Evolutionary conservation across 192 early-diverging fungal species (phyloP), one percentile per base, ranked within the genome.

Genomic region (Jimgerdemannia lactiflua): DNA sequence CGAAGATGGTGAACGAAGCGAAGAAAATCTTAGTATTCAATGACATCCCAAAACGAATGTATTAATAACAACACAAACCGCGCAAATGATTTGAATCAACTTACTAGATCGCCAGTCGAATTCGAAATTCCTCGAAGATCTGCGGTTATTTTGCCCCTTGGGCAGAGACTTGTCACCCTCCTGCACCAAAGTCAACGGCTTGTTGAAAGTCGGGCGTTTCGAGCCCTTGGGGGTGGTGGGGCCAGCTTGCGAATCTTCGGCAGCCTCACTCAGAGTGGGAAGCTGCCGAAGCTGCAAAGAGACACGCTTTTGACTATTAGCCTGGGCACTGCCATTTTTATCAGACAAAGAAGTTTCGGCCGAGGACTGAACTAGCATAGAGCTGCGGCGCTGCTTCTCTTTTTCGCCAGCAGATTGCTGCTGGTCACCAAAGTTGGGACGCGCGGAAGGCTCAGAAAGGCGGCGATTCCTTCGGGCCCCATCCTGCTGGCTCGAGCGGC

Each of bases 81-180:
- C 29, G 29, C 29, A 29, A 29, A 29, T 29, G 1, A 29, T 1
- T 29, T 29, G 29, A 29, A 29, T 29, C 29, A 4, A 43, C 70
- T 66, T 69, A 79, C 77, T 69, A 49, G 79, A 59, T 70, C 83
- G 65, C 83, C 81, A 85, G 17, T 85, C 81, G 14, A 69, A 43
- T 6, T 82, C 81, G 71, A 80, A 82, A 41, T 85, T 85, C 49
- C 83, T 76, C 17, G 81, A 85, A 20, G 79, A 79, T 29, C 75
- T 71, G 43, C 82, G 77, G 64, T 74, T 71, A 68, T n/a, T 69
- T 65, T 70, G 72, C 71, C 67, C 29, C 42, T 66, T 79, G 59
- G 43, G 44, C 67, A 8, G 14, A 44, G 71, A 42, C 39, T 72
- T 67, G 40, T 77, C 71, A 40, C 73, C 65, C 41, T 79, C 74